Evolutionary conservation across 805 yeast genomes (phyloP).

Genomic region (Nakazawaea wickerhamii): DNA sequence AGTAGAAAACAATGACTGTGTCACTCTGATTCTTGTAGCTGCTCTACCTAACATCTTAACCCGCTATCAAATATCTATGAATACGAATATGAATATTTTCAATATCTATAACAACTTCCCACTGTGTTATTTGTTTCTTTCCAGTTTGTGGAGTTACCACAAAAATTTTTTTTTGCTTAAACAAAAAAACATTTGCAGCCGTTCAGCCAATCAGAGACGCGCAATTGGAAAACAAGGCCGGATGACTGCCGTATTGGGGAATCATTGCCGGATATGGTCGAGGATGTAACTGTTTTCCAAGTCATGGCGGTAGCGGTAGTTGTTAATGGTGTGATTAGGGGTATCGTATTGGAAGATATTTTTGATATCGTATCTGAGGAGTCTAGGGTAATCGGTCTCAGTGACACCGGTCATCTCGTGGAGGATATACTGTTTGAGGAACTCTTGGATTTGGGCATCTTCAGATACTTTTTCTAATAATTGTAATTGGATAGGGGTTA

Average conservation of each 20-base stretch:
- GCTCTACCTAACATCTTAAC: constrained; percentile 54
- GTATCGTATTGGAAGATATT: background rate
- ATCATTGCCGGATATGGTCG: background rate
- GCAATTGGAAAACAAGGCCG: constrained; percentile 1
- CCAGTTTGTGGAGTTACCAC: background rate
- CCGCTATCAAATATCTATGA: no score
- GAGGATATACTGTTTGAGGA: background rate
- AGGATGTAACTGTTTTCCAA: background rate
- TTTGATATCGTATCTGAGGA: background rate
- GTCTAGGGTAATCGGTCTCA: background rate
- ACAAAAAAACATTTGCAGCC: no score
- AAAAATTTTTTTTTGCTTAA: background rate
- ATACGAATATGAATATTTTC: no score
- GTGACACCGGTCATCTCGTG: background rate
- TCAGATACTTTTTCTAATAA: constrained; percentile 1
- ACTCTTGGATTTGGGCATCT: constrained; percentile 15
- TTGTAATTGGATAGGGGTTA: constrained; percentile 1
- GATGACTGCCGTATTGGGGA: background rate
- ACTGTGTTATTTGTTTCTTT: no score
- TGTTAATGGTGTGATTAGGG: background rate
- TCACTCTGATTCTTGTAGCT: constrained; percentile 47
- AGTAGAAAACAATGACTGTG: constrained; percentile 63
- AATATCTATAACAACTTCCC: no score
- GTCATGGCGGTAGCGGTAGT: background rate
- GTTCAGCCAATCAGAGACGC: background rate